Base-by-base conservation (phyloP, 208 protist species). In the Herpetomonas tarakana region DNA sequence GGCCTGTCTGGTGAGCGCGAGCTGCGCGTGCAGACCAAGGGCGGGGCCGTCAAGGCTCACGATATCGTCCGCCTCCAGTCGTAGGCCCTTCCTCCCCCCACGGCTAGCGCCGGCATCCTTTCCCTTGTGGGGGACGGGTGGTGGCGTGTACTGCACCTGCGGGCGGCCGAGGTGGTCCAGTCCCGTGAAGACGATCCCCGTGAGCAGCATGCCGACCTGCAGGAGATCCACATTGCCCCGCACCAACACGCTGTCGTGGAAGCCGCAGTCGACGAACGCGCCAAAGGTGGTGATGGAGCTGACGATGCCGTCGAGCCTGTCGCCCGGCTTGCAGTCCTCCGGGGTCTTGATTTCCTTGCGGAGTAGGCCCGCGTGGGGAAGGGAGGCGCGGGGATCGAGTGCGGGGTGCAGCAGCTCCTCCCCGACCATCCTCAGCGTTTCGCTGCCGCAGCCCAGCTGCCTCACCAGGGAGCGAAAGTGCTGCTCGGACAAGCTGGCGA, bases 241-340 rank as follows among this genome's bases (percentile, higher is more conserved):
- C 61, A 94, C 70, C 19, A 94, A 73, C 14, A 90, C 76, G 4
- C 71, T 57, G 38, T 92, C 72, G 69, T 91, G 85, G 62, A 94
- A 58, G 19, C 88, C 88, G 49, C 76, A 85, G 71, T 94, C 85
- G 4, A 94, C 83, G 69, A 94, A 94, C 0, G 73, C 86, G 16
- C 88, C 88, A 61, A 94, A 94, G 41, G 85, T 81, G 11, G 83
- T 91, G 9, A 94, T 81, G 62, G 70, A 86, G 49, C 74, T 65
- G 29, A 94, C 81, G 3, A 91, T 68, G 22, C 88, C 88, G 18
- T 54, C 63, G 25, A 94, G 63, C 9, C 62, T 52, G 14, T 89
- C 68, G 24, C 88, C 88, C 3, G 49, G 25, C 49, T 71, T 65
- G 2, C 92, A 62, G 35, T 88, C 70, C 12, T 54, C 51, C 47